Percentiles rank a stretch among this genome's conserved stretches.
Conservation (phyloP, 441 rosid genomes). For the Brassica balearica region DNA sequence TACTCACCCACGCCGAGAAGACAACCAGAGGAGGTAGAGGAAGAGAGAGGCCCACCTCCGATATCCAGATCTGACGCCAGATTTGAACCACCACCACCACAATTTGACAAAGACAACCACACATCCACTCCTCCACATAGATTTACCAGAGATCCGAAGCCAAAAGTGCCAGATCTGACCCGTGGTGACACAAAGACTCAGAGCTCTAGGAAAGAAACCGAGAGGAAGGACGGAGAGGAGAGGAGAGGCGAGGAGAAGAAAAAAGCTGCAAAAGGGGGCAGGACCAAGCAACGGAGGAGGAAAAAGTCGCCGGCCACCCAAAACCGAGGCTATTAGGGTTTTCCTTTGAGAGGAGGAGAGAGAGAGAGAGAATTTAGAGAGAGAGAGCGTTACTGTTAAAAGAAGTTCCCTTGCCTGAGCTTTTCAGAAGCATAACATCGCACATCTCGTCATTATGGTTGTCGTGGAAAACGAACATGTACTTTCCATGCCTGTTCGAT, state of each 20-base stretch:
- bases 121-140: not conserved
- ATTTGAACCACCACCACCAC: not conserved
- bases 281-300: too few relatives aligned
- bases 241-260: too few relatives aligned
- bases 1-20: not conserved
- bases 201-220: too few relatives aligned
- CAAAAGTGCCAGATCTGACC: not conserved
- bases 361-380: too few relatives aligned
- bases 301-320: too few relatives aligned
- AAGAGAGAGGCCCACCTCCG: not conserved
- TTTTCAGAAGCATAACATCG: constrained; percentile 40
- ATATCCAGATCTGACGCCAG: not conserved
- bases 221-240: too few relatives aligned
- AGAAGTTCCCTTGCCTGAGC: not conserved
- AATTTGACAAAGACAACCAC: not conserved
- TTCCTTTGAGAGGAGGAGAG: too few relatives aligned
- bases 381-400: too few relatives aligned
- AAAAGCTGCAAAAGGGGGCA: too few relatives aligned
- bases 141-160: not conserved
- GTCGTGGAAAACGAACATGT: constrained; percentile 61
- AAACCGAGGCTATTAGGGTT: too few relatives aligned
- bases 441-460: constrained; percentile 63
- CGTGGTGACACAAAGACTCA: not conserved
- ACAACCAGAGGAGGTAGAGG: not conserved
- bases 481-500: constrained; percentile 70